Base-by-base conservation (phyloP, 2,329 filamentous ascomycete genomes). In the Fusarium sp. region DNA sequence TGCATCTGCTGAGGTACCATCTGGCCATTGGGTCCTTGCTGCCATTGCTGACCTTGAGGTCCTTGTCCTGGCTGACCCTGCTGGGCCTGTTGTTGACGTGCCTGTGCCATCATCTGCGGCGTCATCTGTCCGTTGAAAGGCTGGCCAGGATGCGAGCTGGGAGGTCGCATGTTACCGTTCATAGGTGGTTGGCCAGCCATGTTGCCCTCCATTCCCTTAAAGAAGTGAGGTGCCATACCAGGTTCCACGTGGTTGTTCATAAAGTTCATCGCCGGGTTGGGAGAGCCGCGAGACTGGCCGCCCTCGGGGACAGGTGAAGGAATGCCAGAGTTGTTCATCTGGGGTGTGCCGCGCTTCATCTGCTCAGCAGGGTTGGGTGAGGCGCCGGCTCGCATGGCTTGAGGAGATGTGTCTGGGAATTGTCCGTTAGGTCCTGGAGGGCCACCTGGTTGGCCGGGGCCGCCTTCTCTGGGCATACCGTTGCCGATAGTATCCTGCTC, bases 361-460 rank as follows among this genome's bases (percentile, higher is more conserved):
- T 93, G 92, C 71, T 95, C 94, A 52, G 88, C 86, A 25, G 94
- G 92, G 80, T 94, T 95, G 38, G 94, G 94, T 13, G 94, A 95
- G 29, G 93, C 91, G 36, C 91, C 93, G 69, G 89, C 88, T 79
- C 92, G 89, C 73, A 87, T 91, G 54, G 89, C 91, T 78, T 92
- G 92, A 38, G 91, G 93, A 60, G 91, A 95, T 73, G 92, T 90
- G 74, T 91, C 91, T 62, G 91, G 89, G 85, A 94, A 94, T 18
- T 91, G 90, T 31, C 87, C 89, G 74, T 91, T 92, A 6, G 90
- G 87, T 33, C 89, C 86, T 68, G 87, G 82, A 67, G 88, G 84
- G 14, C 84, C 88, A 69, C 85, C 87, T n/a, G 90, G 87, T 40
- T 85, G 88, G 52, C 87, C 89, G 64, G 87, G 86, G 35, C 85